Conservation (phyloP, 2,329 filamentous ascomycete genomes). For the Aspergillus sojae region DNA sequence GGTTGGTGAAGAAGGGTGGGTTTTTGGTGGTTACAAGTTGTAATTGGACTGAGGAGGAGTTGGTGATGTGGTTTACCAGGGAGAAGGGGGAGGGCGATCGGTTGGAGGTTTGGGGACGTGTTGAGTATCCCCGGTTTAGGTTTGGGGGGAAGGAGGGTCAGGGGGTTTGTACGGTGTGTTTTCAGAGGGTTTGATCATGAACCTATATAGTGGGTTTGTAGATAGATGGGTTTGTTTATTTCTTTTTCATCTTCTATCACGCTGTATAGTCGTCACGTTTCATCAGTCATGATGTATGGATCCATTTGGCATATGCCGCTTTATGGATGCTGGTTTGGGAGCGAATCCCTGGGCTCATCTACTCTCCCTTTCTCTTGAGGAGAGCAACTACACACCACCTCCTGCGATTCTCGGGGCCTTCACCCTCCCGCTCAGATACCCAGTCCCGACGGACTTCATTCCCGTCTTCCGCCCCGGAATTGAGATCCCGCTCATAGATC, state of each 20-base stretch:
- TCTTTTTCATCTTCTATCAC: not conserved
- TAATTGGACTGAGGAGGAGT: slow-evolving; percentile 94
- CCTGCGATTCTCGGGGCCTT: slow-evolving; percentile 53
- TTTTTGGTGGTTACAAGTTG: slow-evolving; percentile 89
- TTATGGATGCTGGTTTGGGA: not conserved
- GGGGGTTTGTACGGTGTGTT: slow-evolving; percentile 85
- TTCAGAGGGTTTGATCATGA: slow-evolving; percentile 53
- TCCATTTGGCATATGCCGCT: not conserved
- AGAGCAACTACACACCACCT: slow-evolving; percentile 60
- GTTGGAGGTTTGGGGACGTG: slow-evolving; percentile 66
- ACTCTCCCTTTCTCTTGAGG: slow-evolving; percentile 30
- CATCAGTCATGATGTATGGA: slow-evolving; percentile 7
- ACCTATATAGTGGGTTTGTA: not conserved
- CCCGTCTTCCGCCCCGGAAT: slow-evolving; percentile 39
- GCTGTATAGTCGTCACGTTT: slow-evolving; percentile 1
- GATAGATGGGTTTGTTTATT: not conserved
- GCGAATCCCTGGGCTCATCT: not conserved
- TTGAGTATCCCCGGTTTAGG: slow-evolving; percentile 82
- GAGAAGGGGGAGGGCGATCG: slow-evolving; percentile 34
- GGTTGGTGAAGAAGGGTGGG: slow-evolving; percentile 70
- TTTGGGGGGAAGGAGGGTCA: slow-evolving; percentile 89
- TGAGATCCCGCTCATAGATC: slow-evolving; percentile 58
- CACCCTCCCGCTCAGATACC: slow-evolving; percentile 51
- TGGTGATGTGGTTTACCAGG: slow-evolving; percentile 75
- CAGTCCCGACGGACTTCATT: slow-evolving; percentile 49